phyloP scores from a whole-genome alignment of 345 rosid species.

The Cardamine resedifolia region DNA sequence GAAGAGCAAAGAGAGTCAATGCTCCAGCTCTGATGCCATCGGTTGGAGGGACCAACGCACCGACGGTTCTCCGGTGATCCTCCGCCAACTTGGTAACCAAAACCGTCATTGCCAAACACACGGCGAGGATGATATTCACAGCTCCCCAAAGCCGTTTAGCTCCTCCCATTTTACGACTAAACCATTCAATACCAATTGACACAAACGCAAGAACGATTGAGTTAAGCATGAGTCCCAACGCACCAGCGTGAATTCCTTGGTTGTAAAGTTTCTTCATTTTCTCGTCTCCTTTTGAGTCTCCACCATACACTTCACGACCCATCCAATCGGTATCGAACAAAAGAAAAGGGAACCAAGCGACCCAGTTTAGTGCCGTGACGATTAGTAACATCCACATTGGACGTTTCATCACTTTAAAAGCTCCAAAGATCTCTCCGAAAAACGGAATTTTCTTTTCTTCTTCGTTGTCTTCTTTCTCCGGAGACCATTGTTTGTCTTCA shows the following conservation, averaged over 20 bases:
- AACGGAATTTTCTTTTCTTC: constrained; percentile 6
- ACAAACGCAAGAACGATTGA: constrained; percentile 58
- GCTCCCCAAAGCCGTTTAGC: constrained; percentile 62
- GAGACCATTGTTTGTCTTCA: constrained; percentile 42
- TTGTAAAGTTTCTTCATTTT: constrained; percentile 42
- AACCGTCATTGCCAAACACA: constrained; percentile 51
- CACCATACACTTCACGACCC: constrained; percentile 86
- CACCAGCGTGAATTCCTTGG: constrained; percentile 63
- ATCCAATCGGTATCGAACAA: constrained; percentile 85
- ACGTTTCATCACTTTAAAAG: constrained; percentile 47
- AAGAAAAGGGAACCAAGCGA: constrained; percentile 79
- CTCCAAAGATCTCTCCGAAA: constrained; percentile 42
- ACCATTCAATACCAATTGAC: constrained; percentile 50
- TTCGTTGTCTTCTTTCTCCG: neutral
- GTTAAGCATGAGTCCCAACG: constrained; percentile 70
- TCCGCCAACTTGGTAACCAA: constrained; percentile 61
- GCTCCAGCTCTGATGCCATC: constrained; percentile 46
- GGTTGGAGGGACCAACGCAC: constrained; percentile 34
- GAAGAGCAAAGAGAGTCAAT: constrained; percentile 50
- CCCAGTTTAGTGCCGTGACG: constrained; percentile 75
- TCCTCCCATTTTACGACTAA: constrained; percentile 44
- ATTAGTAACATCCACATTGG: constrained; percentile 68
- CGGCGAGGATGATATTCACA: constrained; percentile 57
- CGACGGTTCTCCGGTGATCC: constrained; percentile 31
- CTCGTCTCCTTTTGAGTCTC: constrained; percentile 40